phyloP scores from a whole-genome alignment of 2,329 filamentous ascomycete genomes.

The Trichoderma semiorbis region DNA sequence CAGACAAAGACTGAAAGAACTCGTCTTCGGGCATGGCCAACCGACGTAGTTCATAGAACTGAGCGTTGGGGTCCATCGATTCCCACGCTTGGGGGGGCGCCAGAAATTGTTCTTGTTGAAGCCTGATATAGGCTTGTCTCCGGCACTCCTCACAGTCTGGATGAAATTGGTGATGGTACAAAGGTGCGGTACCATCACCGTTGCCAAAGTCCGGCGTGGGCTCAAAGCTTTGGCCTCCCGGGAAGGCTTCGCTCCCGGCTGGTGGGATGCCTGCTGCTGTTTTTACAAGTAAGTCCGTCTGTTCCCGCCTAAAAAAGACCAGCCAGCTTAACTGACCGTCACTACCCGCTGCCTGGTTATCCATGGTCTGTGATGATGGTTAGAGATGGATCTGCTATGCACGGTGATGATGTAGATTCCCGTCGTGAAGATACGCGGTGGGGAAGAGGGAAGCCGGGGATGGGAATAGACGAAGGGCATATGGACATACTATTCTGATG shows the following conservation, averaged over 20 bases:
- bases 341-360: not conserved
- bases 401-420: constrained; percentile 9
- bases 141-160: no score
- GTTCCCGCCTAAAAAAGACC: not conserved
- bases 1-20: constrained; percentile 21
- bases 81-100: not conserved
- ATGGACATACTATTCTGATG: not conserved
- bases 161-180: not conserved
- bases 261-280: not conserved
- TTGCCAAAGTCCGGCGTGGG: not conserved
- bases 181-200: not conserved
- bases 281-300: not conserved
- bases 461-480: not conserved
- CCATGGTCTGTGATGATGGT: not conserved
- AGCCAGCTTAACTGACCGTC: constrained; percentile 12
- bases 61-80: not conserved
- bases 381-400: not conserved
- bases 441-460: not conserved
- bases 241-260: not conserved
- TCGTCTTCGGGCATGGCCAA: constrained; percentile 18
- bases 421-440: constrained; percentile 1
- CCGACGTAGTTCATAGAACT: not conserved
- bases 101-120: not conserved
- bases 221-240: not conserved
- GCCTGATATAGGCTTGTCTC: not conserved